Evolutionary conservation across 257 asterid species (phyloP).

Genomic region (Prunella vulgaris): DNA sequence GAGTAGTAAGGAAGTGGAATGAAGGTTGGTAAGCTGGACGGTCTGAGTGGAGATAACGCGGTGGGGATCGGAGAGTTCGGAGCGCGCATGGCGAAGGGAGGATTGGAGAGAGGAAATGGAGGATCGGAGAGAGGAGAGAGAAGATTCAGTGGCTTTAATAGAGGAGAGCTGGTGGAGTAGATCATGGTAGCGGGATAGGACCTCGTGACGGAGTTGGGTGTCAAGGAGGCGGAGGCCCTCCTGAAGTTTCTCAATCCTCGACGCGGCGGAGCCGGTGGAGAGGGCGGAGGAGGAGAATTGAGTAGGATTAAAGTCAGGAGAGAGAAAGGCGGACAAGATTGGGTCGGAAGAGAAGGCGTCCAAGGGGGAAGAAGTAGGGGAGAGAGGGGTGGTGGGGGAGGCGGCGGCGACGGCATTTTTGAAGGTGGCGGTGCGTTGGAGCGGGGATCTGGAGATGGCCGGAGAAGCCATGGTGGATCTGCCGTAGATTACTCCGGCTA

Average conservation of each 20-base stretch:
- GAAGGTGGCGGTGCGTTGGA: slow-evolving; percentile 77
- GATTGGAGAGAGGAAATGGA: slow-evolving; percentile 74
- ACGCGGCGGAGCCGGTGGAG: slow-evolving; percentile 94
- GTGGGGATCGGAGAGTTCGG: slow-evolving; percentile 87
- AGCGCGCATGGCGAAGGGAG: slow-evolving; percentile 64
- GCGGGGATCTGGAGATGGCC: slow-evolving; percentile 64
- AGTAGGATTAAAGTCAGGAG: slow-evolving; percentile 73
- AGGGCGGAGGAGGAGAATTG: slow-evolving; percentile 96
- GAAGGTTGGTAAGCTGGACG: slow-evolving; percentile 65
- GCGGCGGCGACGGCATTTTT: slow-evolving; percentile 32
- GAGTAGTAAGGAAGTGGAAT: slow-evolving; percentile 52
- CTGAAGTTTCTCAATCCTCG: slow-evolving; percentile 86
- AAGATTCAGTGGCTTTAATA: slow-evolving; percentile 59
- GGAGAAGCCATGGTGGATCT: slow-evolving; percentile 44
- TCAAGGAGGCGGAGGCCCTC: slow-evolving; percentile 84
- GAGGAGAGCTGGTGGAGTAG: slow-evolving; percentile 87
- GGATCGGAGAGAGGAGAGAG: slow-evolving; percentile 70
- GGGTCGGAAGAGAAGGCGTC: slow-evolving; percentile 78
- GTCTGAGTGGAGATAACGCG: slow-evolving; percentile 57
- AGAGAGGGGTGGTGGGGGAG: slow-evolving; percentile 23
- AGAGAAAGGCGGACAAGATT: slow-evolving; percentile 80
- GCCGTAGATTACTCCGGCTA: neutral
- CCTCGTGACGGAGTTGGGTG: slow-evolving; percentile 75
- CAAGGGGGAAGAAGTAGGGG: slow-evolving; percentile 35
- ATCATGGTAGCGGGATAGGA: slow-evolving; percentile 80